Conservation (phyloP, 139 green algal genomes). For the Haematococcus lacustris region DNA sequence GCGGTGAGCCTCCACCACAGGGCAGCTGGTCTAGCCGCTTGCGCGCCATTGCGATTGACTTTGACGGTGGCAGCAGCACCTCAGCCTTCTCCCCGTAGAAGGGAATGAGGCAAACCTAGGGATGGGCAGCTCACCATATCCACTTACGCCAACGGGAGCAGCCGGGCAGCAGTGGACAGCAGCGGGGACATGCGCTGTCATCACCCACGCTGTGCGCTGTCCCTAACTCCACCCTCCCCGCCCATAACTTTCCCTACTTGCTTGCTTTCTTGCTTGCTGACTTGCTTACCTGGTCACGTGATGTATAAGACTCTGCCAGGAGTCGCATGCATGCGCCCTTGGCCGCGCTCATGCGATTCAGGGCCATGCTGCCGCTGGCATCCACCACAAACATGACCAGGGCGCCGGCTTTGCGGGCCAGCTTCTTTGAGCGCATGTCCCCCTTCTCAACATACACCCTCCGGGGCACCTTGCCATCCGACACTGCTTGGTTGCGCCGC, state of each 20-base stretch:
- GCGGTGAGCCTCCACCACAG: constrained; percentile 92
- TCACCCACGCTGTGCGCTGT: no score
- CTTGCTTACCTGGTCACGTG: constrained; percentile 85
- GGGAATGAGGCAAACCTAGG: constrained; percentile 93
- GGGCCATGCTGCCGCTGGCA: constrained; percentile 88
- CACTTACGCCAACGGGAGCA: no score
- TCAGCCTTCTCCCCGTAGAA: constrained; percentile 97
- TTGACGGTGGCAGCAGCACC: constrained; percentile 93
- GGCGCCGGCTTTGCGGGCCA: constrained; percentile 82
- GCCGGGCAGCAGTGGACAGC: no score
- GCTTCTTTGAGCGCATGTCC: constrained; percentile 94
- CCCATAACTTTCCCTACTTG: no score
- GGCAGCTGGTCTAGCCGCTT: constrained; percentile 89
- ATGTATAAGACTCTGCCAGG: constrained; percentile 88
- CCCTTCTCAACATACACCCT: constrained; percentile 88
- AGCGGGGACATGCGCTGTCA: no score
- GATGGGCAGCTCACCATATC: no score
- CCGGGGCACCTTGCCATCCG: constrained; percentile 32
- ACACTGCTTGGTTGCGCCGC: constrained; percentile 41
- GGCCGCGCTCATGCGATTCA: constrained; percentile 96
- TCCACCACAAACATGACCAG: constrained; percentile 82
- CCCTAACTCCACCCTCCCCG: no score
- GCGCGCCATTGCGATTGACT: constrained; percentile 96
- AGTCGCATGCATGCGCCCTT: constrained; percentile 96
- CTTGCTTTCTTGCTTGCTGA: no score